These are phyloP conservation scores for Zalerion maritima DNA, from an alignment of 495 filamentous ascomycete species.

Conservation along the genomic window DNA sequence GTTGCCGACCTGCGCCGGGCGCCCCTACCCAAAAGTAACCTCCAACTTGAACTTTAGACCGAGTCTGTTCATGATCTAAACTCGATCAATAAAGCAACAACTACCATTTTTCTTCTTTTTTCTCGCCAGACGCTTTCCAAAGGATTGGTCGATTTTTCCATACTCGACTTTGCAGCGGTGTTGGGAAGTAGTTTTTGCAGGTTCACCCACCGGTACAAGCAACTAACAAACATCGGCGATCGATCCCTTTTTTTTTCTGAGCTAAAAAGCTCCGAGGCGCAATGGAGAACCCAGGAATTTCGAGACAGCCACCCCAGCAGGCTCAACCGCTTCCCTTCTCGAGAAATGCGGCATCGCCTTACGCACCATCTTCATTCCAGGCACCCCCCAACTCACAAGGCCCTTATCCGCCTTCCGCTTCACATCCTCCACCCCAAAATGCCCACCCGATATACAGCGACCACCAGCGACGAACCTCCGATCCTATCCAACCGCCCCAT, in stretches of 20 bases:
- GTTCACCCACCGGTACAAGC: slow-evolving; percentile 4
- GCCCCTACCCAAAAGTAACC: too few relatives aligned
- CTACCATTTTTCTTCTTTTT: background rate
- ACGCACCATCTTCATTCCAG: slow-evolving; percentile 20
- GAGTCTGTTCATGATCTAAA: too few relatives aligned
- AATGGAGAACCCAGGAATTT: slow-evolving; percentile 11
- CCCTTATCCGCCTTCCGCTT: slow-evolving; percentile 13
- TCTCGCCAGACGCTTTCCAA: slow-evolving; percentile 6
- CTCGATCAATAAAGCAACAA: too few relatives aligned
- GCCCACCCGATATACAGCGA: slow-evolving; percentile 25
- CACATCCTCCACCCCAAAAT: slow-evolving; percentile 14
- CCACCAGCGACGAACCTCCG: slow-evolving; percentile 33
- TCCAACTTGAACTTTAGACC: too few relatives aligned
- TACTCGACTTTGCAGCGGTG: slow-evolving; percentile 1
- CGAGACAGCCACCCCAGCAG: slow-evolving; percentile 19
- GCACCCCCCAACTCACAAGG: slow-evolving; percentile 13
- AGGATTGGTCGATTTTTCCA: slow-evolving; percentile 2
- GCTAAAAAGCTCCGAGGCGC: slow-evolving; percentile 9
- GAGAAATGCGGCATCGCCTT: slow-evolving; percentile 21
- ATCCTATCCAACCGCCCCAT: slow-evolving; percentile 22
- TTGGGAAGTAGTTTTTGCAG: slow-evolving; percentile 3
- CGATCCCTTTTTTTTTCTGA: slow-evolving; percentile 6
- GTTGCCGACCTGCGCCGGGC: too few relatives aligned
- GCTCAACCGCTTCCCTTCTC: slow-evolving; percentile 23
- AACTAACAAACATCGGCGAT: slow-evolving; percentile 7